Evolutionary conservation across 768 basidiomycete genomes (phyloP).

Genomic region (Obba rivulosa): DNA sequence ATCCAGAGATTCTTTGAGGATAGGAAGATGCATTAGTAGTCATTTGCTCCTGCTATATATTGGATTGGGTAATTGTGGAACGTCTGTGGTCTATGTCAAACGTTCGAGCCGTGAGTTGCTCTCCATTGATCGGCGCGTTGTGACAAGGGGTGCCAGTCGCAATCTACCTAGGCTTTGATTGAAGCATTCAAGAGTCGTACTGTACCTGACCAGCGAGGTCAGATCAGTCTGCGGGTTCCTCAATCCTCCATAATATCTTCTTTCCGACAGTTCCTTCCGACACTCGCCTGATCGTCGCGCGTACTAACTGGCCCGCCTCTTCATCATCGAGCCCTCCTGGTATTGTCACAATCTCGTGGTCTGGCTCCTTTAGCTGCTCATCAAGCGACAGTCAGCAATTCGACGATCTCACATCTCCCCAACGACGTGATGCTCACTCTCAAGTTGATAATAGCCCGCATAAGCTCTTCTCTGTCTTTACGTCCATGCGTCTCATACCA

Average conservation of each 20-base stretch:
- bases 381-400: not conserved
- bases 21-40: slow-evolving; percentile 61
- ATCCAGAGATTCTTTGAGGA: slow-evolving; percentile 81
- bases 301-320: slow-evolving; percentile 29
- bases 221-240: slow-evolving; percentile 2
- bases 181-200: too few relatives aligned
- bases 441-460: slow-evolving; percentile 46
- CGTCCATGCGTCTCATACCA: slow-evolving; percentile 55
- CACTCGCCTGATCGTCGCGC: slow-evolving; percentile 28
- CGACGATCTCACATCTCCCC: not conserved
- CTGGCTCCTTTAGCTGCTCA: slow-evolving; percentile 58
- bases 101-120: too few relatives aligned
- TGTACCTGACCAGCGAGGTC: too few relatives aligned
- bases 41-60: slow-evolving; percentile 13
- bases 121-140: too few relatives aligned
- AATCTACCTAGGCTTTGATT: too few relatives aligned
- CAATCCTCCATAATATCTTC: slow-evolving; percentile 42
- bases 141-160: too few relatives aligned
- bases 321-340: slow-evolving; percentile 32
- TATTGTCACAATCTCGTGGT: slow-evolving; percentile 63
- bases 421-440: slow-evolving; percentile 30
- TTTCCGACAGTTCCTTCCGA: slow-evolving; percentile 37
- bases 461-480: slow-evolving; percentile 29
- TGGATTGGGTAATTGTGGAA: not conserved
- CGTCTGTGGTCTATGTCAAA: not conserved